Conservation (phyloP, 202 grass and related monocot genomes). For the Setaria italica region DNA sequence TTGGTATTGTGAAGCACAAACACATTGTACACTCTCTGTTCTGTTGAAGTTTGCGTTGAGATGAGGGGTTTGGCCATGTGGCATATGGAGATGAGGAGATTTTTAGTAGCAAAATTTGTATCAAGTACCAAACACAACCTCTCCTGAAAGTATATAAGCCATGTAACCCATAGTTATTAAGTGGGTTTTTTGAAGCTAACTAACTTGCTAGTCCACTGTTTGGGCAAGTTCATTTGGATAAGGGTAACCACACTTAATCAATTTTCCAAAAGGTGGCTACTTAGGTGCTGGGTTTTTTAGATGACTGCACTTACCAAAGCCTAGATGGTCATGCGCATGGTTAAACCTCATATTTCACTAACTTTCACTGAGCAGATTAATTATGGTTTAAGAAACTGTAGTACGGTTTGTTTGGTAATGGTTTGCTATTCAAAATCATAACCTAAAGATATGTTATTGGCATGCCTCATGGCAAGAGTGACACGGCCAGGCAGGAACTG, state of each 20-base stretch:
- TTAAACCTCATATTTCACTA: slow-evolving; percentile 1
- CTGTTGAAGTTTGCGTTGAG: not conserved
- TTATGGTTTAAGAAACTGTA: not conserved
- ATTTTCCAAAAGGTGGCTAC: not conserved
- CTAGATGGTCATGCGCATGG: too few species aligned
- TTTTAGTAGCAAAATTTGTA: not conserved
- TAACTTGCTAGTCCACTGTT: not conserved
- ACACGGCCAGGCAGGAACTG: not conserved
- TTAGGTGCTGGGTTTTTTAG: not conserved
- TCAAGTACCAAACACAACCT: not conserved
- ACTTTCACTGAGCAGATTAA: not conserved
- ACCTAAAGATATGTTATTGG: not conserved
- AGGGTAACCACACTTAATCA: not conserved
- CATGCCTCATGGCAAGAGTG: not conserved
- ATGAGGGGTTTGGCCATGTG: not conserved
- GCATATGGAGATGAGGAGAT: not conserved
- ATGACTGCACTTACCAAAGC: not conserved
- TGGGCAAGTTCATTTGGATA: not conserved
- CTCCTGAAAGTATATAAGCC: not conserved
- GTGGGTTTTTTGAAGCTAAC: not conserved
- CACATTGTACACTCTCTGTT: not conserved
- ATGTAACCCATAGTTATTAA: not conserved
- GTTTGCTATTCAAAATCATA: not conserved
- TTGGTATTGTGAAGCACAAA: not conserved
- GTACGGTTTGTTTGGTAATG: not conserved